Base-by-base conservation (phyloP, 2,329 filamentous ascomycete species). In the Diaporthe citrichinensis region DNA sequence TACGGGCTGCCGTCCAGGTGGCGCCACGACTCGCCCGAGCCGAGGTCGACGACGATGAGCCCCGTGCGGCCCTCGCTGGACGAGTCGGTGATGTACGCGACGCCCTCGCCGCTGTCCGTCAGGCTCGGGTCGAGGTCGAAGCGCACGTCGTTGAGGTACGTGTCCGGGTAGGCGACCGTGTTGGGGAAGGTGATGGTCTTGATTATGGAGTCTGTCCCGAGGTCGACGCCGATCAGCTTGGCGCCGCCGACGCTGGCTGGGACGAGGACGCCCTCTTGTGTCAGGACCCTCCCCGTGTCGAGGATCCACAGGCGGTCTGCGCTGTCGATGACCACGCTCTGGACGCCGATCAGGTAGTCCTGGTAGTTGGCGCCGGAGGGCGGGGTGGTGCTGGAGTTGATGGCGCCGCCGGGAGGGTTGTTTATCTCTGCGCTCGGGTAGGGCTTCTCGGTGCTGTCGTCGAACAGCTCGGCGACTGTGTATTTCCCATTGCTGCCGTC, bases 71-170 rank as follows among this genome's bases (percentile, higher is more conserved):
- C 87, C 79, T 88, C 86, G 59, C 79, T 79, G 61, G 83, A 86
- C 46, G 84, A 87, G 78, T 90, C 88, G 34, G 88, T 89, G 78
- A 90, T 89, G 79, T 90, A 90, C 0, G 87, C 88, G 20, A 89
- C 78, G 25, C 88, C 88, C 39, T 85, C 77, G 4, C 87, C 87
- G 3, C 83, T 83, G 20, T 80, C 76, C 0, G 86, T 86, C 9
- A 87, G 46, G 25, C 80, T 79, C 3, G 85, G 71, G 20, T 85
- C 84, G n/a, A 89, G 83, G 77, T 90, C 88, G 80, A 90, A 87
- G 68, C 88, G 86, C 12, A 90, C 82, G 76, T 90, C 88, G 78
- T 90, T 90, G 49, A 89, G 84, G 76, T 90, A 90, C 23, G 84
- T 87, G 77, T 87, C 86, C 17, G 85, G 77, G 71, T 84, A 87